These are phyloP conservation scores for Medicago arabica DNA, from an alignment of 306 rosid species.

Conservation along the genomic window DNA sequence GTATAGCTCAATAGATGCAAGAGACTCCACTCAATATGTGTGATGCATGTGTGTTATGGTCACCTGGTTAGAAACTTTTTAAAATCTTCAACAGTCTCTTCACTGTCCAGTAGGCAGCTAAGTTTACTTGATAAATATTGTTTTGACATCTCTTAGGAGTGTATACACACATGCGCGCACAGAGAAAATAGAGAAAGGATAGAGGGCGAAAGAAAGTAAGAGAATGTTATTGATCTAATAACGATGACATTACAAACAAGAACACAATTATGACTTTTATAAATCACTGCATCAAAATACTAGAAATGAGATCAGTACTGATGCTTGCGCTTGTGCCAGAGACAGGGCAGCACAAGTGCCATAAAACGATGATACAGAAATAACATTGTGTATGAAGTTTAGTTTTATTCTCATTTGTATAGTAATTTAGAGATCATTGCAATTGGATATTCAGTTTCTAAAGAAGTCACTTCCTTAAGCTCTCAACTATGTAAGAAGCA, in stretches of 20 bases:
- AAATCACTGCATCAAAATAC: not conserved
- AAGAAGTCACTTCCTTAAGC: constrained; percentile 82
- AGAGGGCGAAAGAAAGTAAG: not conserved
- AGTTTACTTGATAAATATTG: not conserved
- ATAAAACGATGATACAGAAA: constrained; percentile 30
- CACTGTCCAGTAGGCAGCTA: not conserved
- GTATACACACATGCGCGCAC: not conserved
- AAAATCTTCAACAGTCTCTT: not conserved
- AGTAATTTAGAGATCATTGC: constrained; percentile 10
- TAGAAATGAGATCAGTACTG: constrained; percentile 32
- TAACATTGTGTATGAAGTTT: constrained; percentile 31
- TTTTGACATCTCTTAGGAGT: not conserved
- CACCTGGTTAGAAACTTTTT: not conserved
- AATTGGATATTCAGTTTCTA: constrained; percentile 36
- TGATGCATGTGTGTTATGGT: not conserved
- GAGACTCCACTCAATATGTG: not conserved
- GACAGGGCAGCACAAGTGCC: constrained; percentile 35
- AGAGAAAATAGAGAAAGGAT: not conserved
- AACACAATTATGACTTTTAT: not conserved
- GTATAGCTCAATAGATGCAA: not conserved
- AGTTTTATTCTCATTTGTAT: constrained; percentile 39
- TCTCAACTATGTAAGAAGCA: constrained; percentile 88
- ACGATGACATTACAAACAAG: not conserved
- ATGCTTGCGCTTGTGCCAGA: constrained; percentile 29
- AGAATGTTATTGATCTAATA: not conserved